Evolutionary conservation across 176 grass and related monocot species (phyloP), one percentile per base, ranked within the genome.

Genomic region (Oryza meyeriana): DNA sequence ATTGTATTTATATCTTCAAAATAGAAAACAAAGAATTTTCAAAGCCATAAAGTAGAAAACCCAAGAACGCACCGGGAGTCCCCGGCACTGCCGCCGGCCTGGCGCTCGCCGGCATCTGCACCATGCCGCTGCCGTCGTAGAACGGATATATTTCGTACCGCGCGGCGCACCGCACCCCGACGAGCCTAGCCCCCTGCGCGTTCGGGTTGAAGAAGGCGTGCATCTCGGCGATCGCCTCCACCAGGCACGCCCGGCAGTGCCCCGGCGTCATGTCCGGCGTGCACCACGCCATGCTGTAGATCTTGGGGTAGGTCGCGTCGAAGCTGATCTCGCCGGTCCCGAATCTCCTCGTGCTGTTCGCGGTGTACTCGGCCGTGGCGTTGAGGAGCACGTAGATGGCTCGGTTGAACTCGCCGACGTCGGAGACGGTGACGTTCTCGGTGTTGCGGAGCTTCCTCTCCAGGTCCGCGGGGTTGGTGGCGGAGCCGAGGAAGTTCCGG

Each of bases 211-310:
- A 36, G 1, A 0, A 1, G 4, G 2, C 0, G 1, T 44, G 27
- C 11, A 74, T 31, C 79, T 66, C 4, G 1, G 36, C 14, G 7
- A 83, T 65, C 6, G 79, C 29, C 3, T 11, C 13, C 6, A 12
- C 7, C 25, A 94, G 48, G 63, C 91, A 94, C 6, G 2, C 5
- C 10, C 79, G 69, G 57, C 87, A 89, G 48, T 61, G 38, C 48
- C 20, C 57, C 14, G 33, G 58, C 39, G 71, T 61, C 34, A 90
- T 25, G 61, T 90, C 88, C 6, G 88, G 74, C 0, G 74, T 86
- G 74, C 88, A 90, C 45, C 82, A 85, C 79, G 57, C 79, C 75
- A 87, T 61, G 44, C 78, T 45, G 64, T 80, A 80, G 78, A 80
- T 80, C 0, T 3, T 27, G 17, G 71, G 57, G 28, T 78, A 61